Evolutionary conservation across 1,284 basidiomycete genomes (phyloP).

Genomic region (Malassezia sympodialis): DNA sequence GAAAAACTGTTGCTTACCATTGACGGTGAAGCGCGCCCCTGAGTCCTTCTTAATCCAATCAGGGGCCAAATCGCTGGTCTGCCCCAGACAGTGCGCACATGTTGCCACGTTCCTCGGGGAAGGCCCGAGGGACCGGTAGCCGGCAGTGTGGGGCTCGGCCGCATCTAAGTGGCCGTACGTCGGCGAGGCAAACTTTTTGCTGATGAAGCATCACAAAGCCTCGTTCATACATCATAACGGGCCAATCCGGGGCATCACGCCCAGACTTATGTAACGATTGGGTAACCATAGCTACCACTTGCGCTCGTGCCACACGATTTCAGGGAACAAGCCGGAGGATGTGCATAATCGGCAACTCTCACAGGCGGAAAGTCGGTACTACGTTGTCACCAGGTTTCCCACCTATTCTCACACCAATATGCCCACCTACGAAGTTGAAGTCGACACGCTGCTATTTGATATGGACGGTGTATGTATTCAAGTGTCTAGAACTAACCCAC

Average conservation of each 20-base stretch:
- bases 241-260: not conserved
- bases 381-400: not conserved
- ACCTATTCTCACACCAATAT: not conserved
- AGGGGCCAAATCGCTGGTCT: too few species aligned
- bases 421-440: slow-evolving; percentile 15
- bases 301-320: not conserved
- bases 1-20: slow-evolving; percentile 16
- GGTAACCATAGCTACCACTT: not conserved
- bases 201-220: not conserved
- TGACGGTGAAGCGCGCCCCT: slow-evolving; percentile 2
- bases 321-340: not conserved
- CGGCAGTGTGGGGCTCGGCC: not conserved
- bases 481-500: not conserved
- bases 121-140: not conserved
- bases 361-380: not conserved
- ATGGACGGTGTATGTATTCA: slow-evolving; percentile 27
- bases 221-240: not conserved
- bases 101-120: not conserved
- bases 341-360: not conserved
- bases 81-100: not conserved
- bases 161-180: not conserved
- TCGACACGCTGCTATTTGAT: slow-evolving; percentile 21
- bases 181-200: not conserved
- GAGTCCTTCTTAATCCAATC: too few species aligned
- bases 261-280: not conserved